Evolutionary conservation across 352 stramenopile species (phyloP), one percentile per base, ranked within the genome.

Genomic region (Phytophthora syringae): DNA sequence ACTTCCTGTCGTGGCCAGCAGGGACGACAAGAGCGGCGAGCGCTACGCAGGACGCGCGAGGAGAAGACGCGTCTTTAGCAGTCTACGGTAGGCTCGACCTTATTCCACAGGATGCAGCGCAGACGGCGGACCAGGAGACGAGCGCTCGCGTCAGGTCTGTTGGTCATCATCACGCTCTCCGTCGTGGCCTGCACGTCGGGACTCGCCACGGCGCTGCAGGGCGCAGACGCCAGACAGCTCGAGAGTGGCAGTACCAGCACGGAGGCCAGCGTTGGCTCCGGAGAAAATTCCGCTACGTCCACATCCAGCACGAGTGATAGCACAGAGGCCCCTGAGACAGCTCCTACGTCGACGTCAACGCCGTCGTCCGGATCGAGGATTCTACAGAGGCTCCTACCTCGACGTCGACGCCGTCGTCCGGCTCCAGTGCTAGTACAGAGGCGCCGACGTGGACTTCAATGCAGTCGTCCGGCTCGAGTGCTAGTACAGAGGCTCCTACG

Each of bases 71-170:
- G n/a, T 69, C 42, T 52, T 40, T 39, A 25, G 37, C 49, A 47
- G 30, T 37, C 30, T 32, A 63, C n/a, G n/a, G n/a, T n/a, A n/a
- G 44, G 32, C 55, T 54, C 45, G 60, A 67, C 55, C 39, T 66
- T 60, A 66, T 63, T 67, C 52, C 24, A 51, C 45, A 63, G 60
- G 20, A 68, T 68, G 60, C 52, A 66, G 34, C 56, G 56, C 16
- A 70, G 48, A 32, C 63, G 32, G 57, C 60, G 59, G 47, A 24
- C 37, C 20, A 60, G 67, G 52, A 67, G 49, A 49, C 60, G 50
- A 60, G 34, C 36, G 16, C 52, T 55, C 54, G 34, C 51, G 42
- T 32, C 52, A 10, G 45, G 40, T 39, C 50, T 70, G 30, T 18
- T 59, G 2, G 51, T 58, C 44, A 44, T 42, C 27, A 43, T 67